Evolutionary conservation across 306 rosid species (phyloP).

Genomic region (Crotalaria pallida): DNA sequence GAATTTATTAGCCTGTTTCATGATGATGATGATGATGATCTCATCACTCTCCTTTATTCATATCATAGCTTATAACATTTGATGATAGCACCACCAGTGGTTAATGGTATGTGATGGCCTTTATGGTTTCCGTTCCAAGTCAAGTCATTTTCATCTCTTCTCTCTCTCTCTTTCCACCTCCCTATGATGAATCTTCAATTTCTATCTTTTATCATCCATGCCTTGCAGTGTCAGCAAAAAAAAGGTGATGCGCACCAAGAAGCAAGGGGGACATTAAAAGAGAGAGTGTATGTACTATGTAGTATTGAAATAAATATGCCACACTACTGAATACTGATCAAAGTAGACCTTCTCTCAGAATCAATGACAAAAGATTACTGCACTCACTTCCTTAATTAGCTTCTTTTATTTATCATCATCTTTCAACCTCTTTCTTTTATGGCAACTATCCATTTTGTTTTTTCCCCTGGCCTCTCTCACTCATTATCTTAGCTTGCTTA

Average conservation of each 20-base stretch:
- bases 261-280: slow-evolving; percentile 20
- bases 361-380: slow-evolving; percentile 25
- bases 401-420: slow-evolving; percentile 28
- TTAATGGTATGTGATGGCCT: slow-evolving; percentile 34
- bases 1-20: not conserved
- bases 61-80: not conserved
- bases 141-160: slow-evolving; percentile 96
- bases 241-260: slow-evolving; percentile 60
- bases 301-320: not conserved
- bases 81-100: not conserved
- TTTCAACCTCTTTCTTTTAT: slow-evolving; percentile 18
- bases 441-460: slow-evolving; percentile 2
- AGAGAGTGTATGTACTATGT: slow-evolving; percentile 8
- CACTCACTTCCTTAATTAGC: slow-evolving; percentile 19
- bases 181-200: slow-evolving; percentile 28
- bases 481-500: too few species aligned
- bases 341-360: slow-evolving; percentile 24
- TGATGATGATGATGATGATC: slow-evolving; percentile 18
- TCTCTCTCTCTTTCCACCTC: slow-evolving; percentile 25
- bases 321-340: not conserved
- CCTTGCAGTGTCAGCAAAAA: slow-evolving; percentile 67
- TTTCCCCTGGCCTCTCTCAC: too few species aligned
- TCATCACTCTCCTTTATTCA: not conserved
- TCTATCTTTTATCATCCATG: slow-evolving; percentile 72
- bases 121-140: slow-evolving; percentile 79